A percentile compares a stretch with the other conserved stretches of the same genome.
Conservation (phyloP, 805 yeast genomes). For the Kodamaea lidongshanica region DNA sequence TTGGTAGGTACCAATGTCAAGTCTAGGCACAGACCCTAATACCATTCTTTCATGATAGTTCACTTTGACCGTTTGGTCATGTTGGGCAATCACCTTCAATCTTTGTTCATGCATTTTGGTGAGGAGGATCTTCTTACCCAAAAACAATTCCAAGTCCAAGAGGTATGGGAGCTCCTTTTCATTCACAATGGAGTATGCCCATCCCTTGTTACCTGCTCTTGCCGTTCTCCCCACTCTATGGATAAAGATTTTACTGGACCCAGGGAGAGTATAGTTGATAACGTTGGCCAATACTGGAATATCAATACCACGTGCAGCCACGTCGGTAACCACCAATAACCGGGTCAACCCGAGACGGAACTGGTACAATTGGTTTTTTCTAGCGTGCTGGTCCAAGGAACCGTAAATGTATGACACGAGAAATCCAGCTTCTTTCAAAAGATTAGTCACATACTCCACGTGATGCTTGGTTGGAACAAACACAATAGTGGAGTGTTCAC, state of each 20-base stretch:
- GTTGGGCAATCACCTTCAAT: slow-evolving; percentile 43
- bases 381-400: slow-evolving; percentile 88
- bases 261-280: slow-evolving; percentile 83
- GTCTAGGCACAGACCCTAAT: slow-evolving; percentile 76
- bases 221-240: slow-evolving; percentile 99
- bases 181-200: slow-evolving; percentile 89
- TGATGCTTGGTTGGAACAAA: slow-evolving; percentile 98
- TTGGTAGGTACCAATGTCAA: slow-evolving; percentile 58
- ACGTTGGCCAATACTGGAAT: slow-evolving; percentile 95
- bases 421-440: slow-evolving; percentile 75
- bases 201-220: slow-evolving; percentile 95
- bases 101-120: slow-evolving; percentile 65
- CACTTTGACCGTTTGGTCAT: slow-evolving; percentile 40
- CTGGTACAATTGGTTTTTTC: slow-evolving; percentile 79
- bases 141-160: slow-evolving; percentile 81
- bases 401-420: slow-evolving; percentile 89
- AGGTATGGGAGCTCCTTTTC: slow-evolving; percentile 86
- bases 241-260: slow-evolving; percentile 85
- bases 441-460: slow-evolving; percentile 77
- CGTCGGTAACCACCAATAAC: slow-evolving; percentile 94
- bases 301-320: slow-evolving; percentile 98
- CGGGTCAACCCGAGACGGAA: slow-evolving; percentile 81
- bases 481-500: slow-evolving; percentile 79
- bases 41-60: slow-evolving; percentile 73
- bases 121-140: slow-evolving; percentile 74